These are phyloP conservation scores for Strobilomyces dryophilus DNA, from an alignment of 768 basidiomycete genomes.

Conservation along the genomic window DNA sequence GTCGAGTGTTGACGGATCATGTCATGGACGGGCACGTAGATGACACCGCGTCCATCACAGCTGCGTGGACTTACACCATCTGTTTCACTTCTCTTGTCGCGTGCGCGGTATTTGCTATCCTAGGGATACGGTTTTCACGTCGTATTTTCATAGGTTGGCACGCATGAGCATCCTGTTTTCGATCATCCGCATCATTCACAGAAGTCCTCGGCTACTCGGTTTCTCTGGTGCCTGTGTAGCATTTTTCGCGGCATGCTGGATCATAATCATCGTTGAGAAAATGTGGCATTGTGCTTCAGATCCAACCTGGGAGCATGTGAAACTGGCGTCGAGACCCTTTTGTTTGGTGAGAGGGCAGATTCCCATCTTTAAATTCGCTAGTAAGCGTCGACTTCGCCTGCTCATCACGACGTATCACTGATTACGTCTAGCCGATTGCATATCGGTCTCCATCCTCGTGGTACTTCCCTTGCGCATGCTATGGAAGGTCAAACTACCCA, in stretches of 20 bases:
- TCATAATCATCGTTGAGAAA: not conserved
- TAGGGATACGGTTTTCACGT: not conserved
- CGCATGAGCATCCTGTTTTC: not conserved
- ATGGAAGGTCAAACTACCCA: conserved; percentile 12
- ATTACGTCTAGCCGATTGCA: conserved; percentile 10
- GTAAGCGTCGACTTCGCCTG: not conserved
- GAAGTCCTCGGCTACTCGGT: not conserved
- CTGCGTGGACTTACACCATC: not conserved
- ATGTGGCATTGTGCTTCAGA: not conserved
- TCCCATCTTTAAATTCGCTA: conserved; percentile 11
- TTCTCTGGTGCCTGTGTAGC: not conserved
- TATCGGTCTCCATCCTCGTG: conserved; percentile 15
- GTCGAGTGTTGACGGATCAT: not conserved
- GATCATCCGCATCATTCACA: not conserved
- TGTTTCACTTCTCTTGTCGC: not conserved
- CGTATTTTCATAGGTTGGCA: not conserved
- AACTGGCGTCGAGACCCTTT: not conserved
- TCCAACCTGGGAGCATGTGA: not conserved
- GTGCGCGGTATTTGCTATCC: not conserved
- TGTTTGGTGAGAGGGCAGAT: not conserved
- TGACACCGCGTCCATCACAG: not conserved
- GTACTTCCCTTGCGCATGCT: conserved; percentile 17
- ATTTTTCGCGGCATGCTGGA: not conserved
- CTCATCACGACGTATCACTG: not conserved
- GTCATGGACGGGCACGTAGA: not conserved